These are phyloP conservation scores for Elaeis oleifera DNA, from an alignment of 202 grass and related monocot species.

Conservation along the genomic window DNA sequence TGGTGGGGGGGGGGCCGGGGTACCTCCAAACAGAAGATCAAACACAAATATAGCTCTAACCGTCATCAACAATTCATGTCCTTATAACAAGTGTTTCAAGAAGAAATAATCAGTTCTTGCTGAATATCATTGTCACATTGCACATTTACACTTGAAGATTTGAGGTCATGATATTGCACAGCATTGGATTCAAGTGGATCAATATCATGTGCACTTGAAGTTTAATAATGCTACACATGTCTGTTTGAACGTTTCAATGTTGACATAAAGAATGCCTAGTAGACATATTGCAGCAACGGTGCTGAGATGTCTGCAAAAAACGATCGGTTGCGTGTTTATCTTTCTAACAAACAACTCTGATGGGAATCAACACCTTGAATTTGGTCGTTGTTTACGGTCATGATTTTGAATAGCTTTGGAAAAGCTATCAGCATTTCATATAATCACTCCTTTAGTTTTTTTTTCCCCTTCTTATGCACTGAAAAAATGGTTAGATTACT, in stretches of 20 bases:
- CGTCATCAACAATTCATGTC: too few relatives aligned
- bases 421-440: constrained; percentile 37
- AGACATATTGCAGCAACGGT: constrained; percentile 31
- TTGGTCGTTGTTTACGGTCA: constrained; percentile 22
- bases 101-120: neutral
- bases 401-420: constrained; percentile 32
- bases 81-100: too few relatives aligned
- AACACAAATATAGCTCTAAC: too few relatives aligned
- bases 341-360: constrained; percentile 59
- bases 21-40: neutral
- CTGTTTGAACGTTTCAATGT: constrained; percentile 5
- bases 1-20: too few relatives aligned
- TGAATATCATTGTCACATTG: neutral
- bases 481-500: constrained; percentile 12
- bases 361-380: constrained; percentile 37
- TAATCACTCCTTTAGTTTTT: too few relatives aligned
- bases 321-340: constrained; percentile 25
- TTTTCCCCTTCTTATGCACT: too few relatives aligned
- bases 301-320: constrained; percentile 25
- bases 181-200: neutral
- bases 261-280: constrained; percentile 32
- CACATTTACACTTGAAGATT: neutral
- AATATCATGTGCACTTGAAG: too few relatives aligned
- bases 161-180: neutral
- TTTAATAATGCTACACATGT: neutral